Base-by-base conservation (phyloP, 2,329 filamentous ascomycete species). In the Capronia epimyces region DNA sequence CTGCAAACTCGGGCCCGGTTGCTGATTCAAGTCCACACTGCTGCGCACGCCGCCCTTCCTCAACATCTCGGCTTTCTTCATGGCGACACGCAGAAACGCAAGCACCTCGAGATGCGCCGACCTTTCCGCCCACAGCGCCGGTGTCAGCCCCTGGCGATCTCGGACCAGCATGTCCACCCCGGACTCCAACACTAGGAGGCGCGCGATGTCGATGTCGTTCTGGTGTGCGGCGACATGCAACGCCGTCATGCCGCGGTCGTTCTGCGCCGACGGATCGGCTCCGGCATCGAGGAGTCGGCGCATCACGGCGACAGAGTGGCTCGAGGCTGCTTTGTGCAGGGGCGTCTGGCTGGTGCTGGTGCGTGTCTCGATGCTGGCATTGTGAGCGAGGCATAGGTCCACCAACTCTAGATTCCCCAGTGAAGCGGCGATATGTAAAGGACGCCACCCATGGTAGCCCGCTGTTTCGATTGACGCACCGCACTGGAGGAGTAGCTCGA, bases 161-260 rank as follows among this genome's bases (percentile, higher is more conserved):
- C 50, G 24, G 21, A 59, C 62, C 29, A 69, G 61, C n/a, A 71
- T 42, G 50, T 69, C 61, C 9, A 67, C 64, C 1, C 52, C 53
- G 15, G 66, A 65, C 43, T 59, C 62, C 21, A 68, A 64, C 2
- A 72, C 64, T 6, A 73, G 50, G 2, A 69, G 37, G 9, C 63
- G 62, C 1, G 70, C 56, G 2, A 69, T 60, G 3, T 63, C 60
- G 51, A 71, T 64, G 31, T 71, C 70, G 6, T 68, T 68, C 10
- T 66, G 48, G 2, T 61, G 63, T 3, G 68, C 62, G 1, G 71
- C 69, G 15, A 75, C 46, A 41, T 75, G 72, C 2, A 76, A 61
- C 3, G 67, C 59, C 3, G 65, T 73, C 39, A 68, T 57, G 0
- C 67, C 67, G 5, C 71, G 64, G 3, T 62, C 10, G 0, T 69